A percentile compares a stretch with the other conserved stretches of the same genome.
Evolutionary conservation across 352 stramenopile species (phyloP).

Genomic region (Phytophthora rubi): DNA sequence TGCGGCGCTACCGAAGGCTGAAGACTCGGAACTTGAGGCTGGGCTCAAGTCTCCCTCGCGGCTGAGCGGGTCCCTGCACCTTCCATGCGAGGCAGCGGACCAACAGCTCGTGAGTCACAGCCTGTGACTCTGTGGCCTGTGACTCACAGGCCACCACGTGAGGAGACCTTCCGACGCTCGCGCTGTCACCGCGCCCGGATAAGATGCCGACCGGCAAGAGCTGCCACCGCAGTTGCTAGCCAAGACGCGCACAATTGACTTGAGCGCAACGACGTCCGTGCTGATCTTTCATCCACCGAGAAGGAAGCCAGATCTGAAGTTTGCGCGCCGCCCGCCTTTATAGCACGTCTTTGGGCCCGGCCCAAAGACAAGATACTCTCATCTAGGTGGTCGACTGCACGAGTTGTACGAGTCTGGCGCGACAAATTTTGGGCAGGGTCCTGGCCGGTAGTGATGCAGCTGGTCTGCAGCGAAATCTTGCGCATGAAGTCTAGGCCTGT

Average conservation of each 20-base stretch:
- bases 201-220: neutral
- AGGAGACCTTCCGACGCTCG: slow-evolving; percentile 19
- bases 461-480: neutral
- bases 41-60: slow-evolving; percentile 19
- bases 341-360: slow-evolving; percentile 9
- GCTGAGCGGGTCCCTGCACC: slow-evolving; percentile 27
- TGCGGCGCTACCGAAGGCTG: slow-evolving; percentile 22
- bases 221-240: neutral
- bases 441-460: neutral
- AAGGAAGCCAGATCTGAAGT: neutral
- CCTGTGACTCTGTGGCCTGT: too few species aligned
- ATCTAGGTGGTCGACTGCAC: slow-evolving; percentile 14
- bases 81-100: slow-evolving; percentile 20
- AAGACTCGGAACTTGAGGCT: neutral
- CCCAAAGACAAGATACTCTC: slow-evolving; percentile 23
- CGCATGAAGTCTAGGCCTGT: too few species aligned
- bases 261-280: neutral
- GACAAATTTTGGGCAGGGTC: neutral
- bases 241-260: too few species aligned
- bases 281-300: neutral
- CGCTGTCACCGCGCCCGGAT: neutral
- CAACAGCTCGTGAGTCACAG: slow-evolving; percentile 19
- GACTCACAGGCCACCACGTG: slow-evolving; percentile 9
- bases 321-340: neutral
- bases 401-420: neutral